Base-by-base conservation (phyloP, 2,329 filamentous ascomycete species). In the Karstenula rhodostoma region DNA sequence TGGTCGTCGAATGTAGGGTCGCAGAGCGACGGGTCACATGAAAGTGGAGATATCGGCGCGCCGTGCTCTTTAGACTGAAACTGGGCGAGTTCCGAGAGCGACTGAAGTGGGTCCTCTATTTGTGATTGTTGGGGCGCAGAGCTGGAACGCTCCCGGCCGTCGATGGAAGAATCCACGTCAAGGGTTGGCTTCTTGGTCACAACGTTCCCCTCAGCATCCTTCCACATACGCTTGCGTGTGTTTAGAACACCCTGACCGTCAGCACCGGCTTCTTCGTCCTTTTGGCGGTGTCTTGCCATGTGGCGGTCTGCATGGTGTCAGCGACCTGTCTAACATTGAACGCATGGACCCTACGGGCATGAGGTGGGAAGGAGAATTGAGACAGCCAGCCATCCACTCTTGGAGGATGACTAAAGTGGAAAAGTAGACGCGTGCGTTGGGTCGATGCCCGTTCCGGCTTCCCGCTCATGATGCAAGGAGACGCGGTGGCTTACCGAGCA, bases 151-250 rank as follows among this genome's bases (percentile, higher is more conserved):
- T 66, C 57, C 2, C 8, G 4, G 29, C 29, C 29, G 29, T 32
- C 50, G 27, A 62, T 53, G 4, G 50, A 33, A 29, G 60, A 57
- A 19, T 64, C 64, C 27, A 75, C 49, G 8, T 63, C n/a, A n/a
- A n/a, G n/a, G n/a, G n/a, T 57, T 44, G 78, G 78, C 33, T 75
- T 75, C 56, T 80, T 81, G 13, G 81, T 79, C 19, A 86, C 84
- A 27, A 87, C 82, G 46, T 78, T 81, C 19, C 85, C 85, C 58
- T 85, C 80, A 33, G 79, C 73, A 64, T 84, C 83, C 68, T 83
- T 84, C 85, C 85, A 87, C 66, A 84, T 79, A 52, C 85, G 79
- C 66, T 86, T 86, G 12, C 85, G 78, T 6, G 85, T 87, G 60
- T 86, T 84, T 15, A 87, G 71, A 32, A 81, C 72, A 32, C 83